These are phyloP conservation scores for Akebia trifoliata DNA, from an alignment of 164 flowering plant species.

Conservation along the genomic window DNA sequence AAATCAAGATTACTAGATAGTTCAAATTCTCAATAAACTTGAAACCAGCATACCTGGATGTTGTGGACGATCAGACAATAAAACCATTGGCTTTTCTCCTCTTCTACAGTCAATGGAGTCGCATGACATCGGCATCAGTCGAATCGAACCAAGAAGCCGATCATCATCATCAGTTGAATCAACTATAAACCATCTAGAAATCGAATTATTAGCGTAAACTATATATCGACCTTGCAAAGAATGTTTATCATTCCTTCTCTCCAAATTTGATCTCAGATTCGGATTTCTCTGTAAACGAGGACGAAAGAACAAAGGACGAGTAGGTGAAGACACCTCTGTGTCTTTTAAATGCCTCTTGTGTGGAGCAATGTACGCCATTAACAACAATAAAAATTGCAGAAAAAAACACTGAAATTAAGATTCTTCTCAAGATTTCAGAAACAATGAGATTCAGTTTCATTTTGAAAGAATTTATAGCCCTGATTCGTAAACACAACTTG, in stretches of 20 bases:
- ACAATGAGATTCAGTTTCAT: too few relatives aligned
- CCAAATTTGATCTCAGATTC: constrained; percentile 5
- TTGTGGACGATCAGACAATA: constrained; percentile 14
- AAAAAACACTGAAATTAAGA: background rate
- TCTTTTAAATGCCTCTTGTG: constrained; percentile 37
- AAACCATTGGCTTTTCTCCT: constrained; percentile 30
- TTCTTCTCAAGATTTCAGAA: constrained; percentile 1
- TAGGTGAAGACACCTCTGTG: constrained; percentile 15
- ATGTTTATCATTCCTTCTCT: constrained; percentile 11
- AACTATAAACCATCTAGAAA: constrained; percentile 30
- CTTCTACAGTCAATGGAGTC: constrained; percentile 23
- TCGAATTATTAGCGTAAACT: constrained; percentile 21
- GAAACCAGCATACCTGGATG: constrained; percentile 22
- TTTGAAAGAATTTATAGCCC: too few relatives aligned
- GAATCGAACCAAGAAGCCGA: constrained; percentile 20
- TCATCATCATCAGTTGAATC: constrained; percentile 26
- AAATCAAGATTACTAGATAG: too few relatives aligned
- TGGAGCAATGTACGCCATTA: constrained; percentile 56
- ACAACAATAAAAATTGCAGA: background rate
- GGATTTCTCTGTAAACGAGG: constrained; percentile 18
- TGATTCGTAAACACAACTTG: too few relatives aligned
- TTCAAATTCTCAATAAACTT: background rate
- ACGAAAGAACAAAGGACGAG: constrained; percentile 23
- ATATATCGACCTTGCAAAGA: constrained; percentile 18
- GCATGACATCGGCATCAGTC: constrained; percentile 30